Percentiles rank a stretch among this genome's conserved stretches.
These are phyloP conservation scores for Kwoniella botswanensis DNA, from an alignment of 768 basidiomycete species.

Conservation along the genomic window DNA sequence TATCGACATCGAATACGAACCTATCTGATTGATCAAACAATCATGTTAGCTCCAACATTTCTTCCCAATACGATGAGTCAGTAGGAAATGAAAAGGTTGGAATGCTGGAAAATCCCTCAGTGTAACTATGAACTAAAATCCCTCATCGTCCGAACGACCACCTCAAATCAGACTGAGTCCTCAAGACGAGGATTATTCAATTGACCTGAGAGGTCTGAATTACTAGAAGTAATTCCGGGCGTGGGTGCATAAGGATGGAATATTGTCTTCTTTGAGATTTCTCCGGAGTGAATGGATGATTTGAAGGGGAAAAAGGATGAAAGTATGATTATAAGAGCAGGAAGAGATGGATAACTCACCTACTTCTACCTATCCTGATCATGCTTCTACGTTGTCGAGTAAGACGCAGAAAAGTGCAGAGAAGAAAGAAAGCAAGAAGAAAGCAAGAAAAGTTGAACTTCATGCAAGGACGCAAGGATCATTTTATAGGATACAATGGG, in stretches of 20 bases:
- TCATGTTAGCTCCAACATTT: too few relatives aligned
- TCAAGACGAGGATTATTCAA: constrained; percentile 33
- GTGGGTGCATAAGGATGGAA: constrained; percentile 33
- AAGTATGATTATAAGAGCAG: too few relatives aligned
- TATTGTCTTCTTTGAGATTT: constrained; percentile 30
- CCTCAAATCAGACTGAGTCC: constrained; percentile 13
- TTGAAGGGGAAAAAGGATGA: too few relatives aligned
- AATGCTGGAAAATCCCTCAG: constrained; percentile 40
- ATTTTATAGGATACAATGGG: neutral
- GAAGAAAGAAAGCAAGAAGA: neutral
- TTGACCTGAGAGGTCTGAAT: constrained; percentile 19
- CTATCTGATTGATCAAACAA: too few relatives aligned
- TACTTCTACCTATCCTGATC: neutral
- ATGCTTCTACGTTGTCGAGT: neutral
- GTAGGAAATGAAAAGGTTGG: too few relatives aligned
- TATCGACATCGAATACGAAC: too few relatives aligned
- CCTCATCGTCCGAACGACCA: constrained; percentile 46
- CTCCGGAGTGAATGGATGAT: neutral
- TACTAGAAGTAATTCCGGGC: constrained; percentile 8
- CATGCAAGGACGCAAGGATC: neutral
- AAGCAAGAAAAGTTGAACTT: neutral
- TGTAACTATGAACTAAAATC: constrained; percentile 55
- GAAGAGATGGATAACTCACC: neutral
- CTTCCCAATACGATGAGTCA: too few relatives aligned
- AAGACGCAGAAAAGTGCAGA: neutral